These are phyloP conservation scores for Aspergillus candidus DNA, from an alignment of 2,329 filamentous ascomycete genomes.

Conservation along the genomic window DNA sequence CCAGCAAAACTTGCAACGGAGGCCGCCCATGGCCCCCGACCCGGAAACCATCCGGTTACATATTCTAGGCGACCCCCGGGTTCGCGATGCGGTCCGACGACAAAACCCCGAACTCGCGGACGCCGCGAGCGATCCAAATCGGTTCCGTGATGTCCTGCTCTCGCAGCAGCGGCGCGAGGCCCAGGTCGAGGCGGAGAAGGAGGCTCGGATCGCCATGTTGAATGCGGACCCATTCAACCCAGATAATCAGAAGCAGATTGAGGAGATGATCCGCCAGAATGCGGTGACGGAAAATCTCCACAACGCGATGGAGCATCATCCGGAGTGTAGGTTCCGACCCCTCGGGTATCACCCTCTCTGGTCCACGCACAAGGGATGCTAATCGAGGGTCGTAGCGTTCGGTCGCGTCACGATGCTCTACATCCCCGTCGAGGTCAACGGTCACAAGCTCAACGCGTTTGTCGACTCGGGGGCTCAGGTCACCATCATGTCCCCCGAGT, in stretches of 20 bases:
- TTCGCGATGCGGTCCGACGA: slow-evolving; percentile 64
- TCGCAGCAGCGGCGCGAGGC: slow-evolving; percentile 64
- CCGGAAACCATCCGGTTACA: slow-evolving; percentile 77
- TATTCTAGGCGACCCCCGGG: slow-evolving; percentile 68
- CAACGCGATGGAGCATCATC: slow-evolving; percentile 94
- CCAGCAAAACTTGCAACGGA: slow-evolving; percentile 25
- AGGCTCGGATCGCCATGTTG: slow-evolving; percentile 74
- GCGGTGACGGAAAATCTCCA: slow-evolving; percentile 91
- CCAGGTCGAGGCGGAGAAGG: slow-evolving; percentile 67
- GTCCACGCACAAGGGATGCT: neutral
- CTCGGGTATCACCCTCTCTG: no score
- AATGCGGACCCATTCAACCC: slow-evolving; percentile 94
- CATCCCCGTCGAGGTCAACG: slow-evolving; percentile 91
- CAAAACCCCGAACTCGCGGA: slow-evolving; percentile 71
- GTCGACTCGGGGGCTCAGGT: slow-evolving; percentile 97
- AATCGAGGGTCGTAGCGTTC: slow-evolving; percentile 58
- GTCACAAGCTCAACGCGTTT: slow-evolving; percentile 84
- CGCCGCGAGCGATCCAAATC: slow-evolving; percentile 66
- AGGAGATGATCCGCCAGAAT: slow-evolving; percentile 95
- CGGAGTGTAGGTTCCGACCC: slow-evolving; percentile 64
- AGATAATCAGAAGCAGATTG: slow-evolving; percentile 85
- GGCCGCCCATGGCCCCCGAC: slow-evolving; percentile 46
- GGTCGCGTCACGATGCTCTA: slow-evolving; percentile 94
- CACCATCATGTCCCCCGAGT: slow-evolving; percentile 95
- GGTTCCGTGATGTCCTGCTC: slow-evolving; percentile 67